Conservation (phyloP, 345 rosid species). For the Mallotus nudiflorus region DNA sequence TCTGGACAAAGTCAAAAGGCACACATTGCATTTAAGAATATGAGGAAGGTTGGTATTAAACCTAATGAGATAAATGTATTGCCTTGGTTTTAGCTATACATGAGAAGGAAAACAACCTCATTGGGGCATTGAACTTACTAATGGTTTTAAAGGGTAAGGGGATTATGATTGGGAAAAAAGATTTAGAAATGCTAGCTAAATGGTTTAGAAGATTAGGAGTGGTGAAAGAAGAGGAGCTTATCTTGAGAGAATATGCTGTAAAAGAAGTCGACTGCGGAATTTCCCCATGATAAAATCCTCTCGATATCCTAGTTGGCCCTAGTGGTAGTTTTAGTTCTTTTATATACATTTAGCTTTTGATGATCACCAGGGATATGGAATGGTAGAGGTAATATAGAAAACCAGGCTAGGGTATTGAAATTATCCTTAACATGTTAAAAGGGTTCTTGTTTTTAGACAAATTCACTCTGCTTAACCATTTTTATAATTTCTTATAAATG, state of each 20-base stretch:
- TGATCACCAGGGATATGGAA: background rate
- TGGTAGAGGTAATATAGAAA: background rate
- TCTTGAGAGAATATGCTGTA: conserved; percentile 52
- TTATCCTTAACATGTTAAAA: too few species aligned
- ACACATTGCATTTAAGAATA: conserved; percentile 57
- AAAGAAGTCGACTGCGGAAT: conserved; percentile 9
- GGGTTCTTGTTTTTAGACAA: too few species aligned
- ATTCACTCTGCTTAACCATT: too few species aligned
- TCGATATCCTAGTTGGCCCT: background rate
- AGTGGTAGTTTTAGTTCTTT: background rate
- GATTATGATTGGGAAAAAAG: conserved; percentile 56
- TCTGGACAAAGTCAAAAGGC: conserved; percentile 66
- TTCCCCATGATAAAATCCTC: background rate
- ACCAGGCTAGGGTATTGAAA: background rate
- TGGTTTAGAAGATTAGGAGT: conserved; percentile 80
- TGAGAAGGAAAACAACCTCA: conserved; percentile 60
- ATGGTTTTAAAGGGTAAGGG: conserved; percentile 55
- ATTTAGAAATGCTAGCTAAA: conserved; percentile 51
- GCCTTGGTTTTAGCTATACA: conserved; percentile 58
- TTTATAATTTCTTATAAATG: too few species aligned
- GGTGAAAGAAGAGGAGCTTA: conserved; percentile 60
- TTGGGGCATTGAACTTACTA: conserved; percentile 58
- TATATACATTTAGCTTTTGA: background rate
- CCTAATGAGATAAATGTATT: conserved; percentile 74
- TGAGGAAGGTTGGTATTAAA: conserved; percentile 74